Conservation (phyloP, 2,329 filamentous ascomycete genomes). For the Ophiostoma sp. region DNA sequence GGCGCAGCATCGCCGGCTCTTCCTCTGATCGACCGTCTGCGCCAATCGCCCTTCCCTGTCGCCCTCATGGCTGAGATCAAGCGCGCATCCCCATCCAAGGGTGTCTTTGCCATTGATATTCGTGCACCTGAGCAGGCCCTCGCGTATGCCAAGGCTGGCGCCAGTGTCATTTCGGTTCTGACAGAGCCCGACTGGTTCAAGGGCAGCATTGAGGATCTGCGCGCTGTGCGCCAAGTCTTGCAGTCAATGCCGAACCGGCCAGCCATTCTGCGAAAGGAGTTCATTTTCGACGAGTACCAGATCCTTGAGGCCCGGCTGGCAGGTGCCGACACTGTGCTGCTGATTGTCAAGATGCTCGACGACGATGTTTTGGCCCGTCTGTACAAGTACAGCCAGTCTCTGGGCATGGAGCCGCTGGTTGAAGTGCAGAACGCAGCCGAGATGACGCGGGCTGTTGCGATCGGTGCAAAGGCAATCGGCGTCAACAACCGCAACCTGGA, state of each 20-base stretch:
- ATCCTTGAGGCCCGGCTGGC: conserved; percentile 90
- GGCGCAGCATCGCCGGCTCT: conserved; percentile 80
- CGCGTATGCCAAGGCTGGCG: conserved; percentile 87
- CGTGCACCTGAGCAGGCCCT: conserved; percentile 85
- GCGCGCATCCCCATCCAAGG: conserved; percentile 91
- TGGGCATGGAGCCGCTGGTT: conserved; percentile 96
- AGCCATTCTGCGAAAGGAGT: conserved; percentile 89
- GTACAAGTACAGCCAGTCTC: conserved; percentile 79
- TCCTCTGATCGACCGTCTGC: conserved; percentile 70
- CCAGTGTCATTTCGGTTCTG: conserved; percentile 95
- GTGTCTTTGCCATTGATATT: conserved; percentile 79
- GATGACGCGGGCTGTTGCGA: conserved; percentile 78
- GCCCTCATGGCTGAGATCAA: conserved; percentile 97
- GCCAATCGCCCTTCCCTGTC: conserved; percentile 79
- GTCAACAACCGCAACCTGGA: conserved; percentile 97
- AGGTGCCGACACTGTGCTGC: conserved; percentile 74
- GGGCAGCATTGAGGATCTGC: conserved; percentile 89
- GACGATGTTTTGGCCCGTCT: conserved; percentile 64
- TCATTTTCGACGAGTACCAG: conserved; percentile 97
- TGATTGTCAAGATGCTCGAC: conserved; percentile 98
- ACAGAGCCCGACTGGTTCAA: conserved; percentile 99
- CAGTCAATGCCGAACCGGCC: conserved; percentile 87
- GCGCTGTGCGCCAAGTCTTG: conserved; percentile 80
- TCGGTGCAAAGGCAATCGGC: conserved; percentile 87
- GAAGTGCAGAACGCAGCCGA: conserved; percentile 94